Base-by-base conservation (phyloP, 1,139 yeast genomes). In the Sugiyamaella grinbergsii region DNA sequence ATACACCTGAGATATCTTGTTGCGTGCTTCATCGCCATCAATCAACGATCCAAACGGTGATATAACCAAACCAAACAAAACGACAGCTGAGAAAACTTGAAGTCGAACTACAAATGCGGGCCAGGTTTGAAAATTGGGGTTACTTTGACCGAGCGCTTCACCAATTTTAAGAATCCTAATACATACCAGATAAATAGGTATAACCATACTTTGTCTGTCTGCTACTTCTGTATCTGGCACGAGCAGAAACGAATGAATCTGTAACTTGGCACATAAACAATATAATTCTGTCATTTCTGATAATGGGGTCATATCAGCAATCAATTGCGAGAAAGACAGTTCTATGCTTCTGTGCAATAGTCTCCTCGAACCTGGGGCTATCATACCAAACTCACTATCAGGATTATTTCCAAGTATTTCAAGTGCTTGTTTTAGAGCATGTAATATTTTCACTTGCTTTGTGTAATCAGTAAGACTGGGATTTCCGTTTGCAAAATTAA, bases 301-400 rank as follows among this genome's bases (percentile, higher is more conserved):
- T 45, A 44, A 45, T 22, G 53, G 57, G 20, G 48, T 46, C 50
- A 49, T 39, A 22, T 51, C 57, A 4, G 51, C 47, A 16, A 52
- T 50, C 37, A 53, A 33, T 29, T 51, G 54, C 3, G 62, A 56
- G 13, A 56, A 42, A 3, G 52, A 49, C 5, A 39, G 42, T 15
- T 50, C 54, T 15, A 55, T 50, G 2, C 53, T 40, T 11, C 53
- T 49, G 40, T 57, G 59, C 4, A 59, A 22, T 28, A 57, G 40
- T 23, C 47, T 50, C 5, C 62, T 45, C 2, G 54, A 42, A 5
- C 39, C 42, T 4, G 60, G 59, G 6, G 52, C 55, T 5, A 54
- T 55, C 34, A 58, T 37, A 7, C 61, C 60, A 36, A 47, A 53
- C 28, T 58, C 59, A 11, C 57, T 50, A 24, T 59, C 59, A 2